Base-by-base conservation (phyloP, 805 yeast genomes). In the Yarrowia sp. region DNA sequence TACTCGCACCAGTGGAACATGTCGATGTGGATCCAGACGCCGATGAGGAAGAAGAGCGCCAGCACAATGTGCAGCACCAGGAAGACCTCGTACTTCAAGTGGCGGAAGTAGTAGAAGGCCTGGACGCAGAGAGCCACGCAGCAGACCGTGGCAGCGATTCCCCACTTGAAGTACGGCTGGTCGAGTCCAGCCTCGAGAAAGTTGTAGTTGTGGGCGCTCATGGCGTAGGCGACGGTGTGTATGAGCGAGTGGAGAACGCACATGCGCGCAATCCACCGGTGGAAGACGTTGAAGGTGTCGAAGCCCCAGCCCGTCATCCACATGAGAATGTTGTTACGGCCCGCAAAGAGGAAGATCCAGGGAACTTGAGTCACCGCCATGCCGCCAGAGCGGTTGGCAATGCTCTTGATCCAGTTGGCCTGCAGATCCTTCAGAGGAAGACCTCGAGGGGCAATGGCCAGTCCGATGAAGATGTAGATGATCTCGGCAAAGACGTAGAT, bases 251-350 rank as follows among this genome's bases (percentile, higher is more conserved):
- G 63, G 14, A 67, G 36, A 1, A 66, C 64, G 33, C 62, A 65
- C 24, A 64, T 49, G 24, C 73, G 63, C 2, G 72, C 69, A 9
- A 68, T 61, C 74, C 75, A 72, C 6, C 73, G 63, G 72, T 89
- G 96, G 67, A 80, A 83, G 22, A 78, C 73, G 66, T 84, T 77
- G 73, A 88, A 87, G 0, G 86, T 78, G 14, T 84, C 73, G 66
- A 81, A 85, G 0, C 83, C 72, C 76, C 87, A 78, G 1, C 91
- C 90, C 0, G 91, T 81, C 9, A 86, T 61, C 67, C 73, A 73
- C 65, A 81, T 80, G 66, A 88, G 74, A 19, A 88, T 83, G 69
- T 87, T 88, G 70, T 88, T 88, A 66, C 94, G 77, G 38, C 86
- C 85, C 4, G 90, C 89, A 72, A 88, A 71, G 27, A 71, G 38